Evolutionary conservation across 768 basidiomycete species (phyloP).

Genomic region (Lactarius evosmus): DNA sequence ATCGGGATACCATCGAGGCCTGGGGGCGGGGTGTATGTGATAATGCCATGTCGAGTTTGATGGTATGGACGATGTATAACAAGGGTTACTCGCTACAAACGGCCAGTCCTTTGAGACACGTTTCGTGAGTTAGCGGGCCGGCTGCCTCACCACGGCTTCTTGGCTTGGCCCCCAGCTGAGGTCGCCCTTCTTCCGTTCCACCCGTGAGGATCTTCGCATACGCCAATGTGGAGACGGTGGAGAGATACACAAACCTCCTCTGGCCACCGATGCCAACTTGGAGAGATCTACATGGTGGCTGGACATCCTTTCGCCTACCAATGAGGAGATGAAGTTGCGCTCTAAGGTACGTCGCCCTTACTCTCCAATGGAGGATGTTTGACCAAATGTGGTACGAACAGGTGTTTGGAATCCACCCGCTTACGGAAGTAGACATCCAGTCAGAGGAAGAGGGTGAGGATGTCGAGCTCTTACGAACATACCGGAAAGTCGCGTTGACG

Average conservation of each 20-base stretch:
- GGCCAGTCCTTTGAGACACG: too few species aligned
- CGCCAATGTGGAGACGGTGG: slow-evolving; percentile 7
- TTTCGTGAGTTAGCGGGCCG: too few species aligned
- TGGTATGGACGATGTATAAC: too few species aligned
- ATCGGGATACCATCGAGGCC: too few species aligned
- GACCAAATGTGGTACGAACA: not conserved
- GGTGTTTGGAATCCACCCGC: too few species aligned
- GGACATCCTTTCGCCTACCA: slow-evolving; percentile 89
- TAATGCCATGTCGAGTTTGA: too few species aligned
- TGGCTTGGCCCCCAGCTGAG: slow-evolving; percentile 15
- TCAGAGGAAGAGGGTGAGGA: slow-evolving; percentile 99
- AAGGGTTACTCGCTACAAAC: slow-evolving; percentile 90
- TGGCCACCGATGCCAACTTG: too few species aligned
- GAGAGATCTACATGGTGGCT: slow-evolving; percentile 96
- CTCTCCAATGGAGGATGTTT: not conserved
- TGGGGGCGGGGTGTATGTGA: too few species aligned
- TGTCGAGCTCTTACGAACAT: slow-evolving; percentile 97
- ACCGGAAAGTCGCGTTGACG: slow-evolving; percentile 97
- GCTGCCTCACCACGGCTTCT: not conserved
- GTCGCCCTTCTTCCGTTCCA: not conserved
- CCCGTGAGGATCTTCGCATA: too few species aligned
- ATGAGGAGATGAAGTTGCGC: slow-evolving; percentile 97
- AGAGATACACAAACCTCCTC: too few species aligned
- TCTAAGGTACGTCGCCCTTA: slow-evolving; percentile 60
- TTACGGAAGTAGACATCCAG: slow-evolving; percentile 99